A percentile compares a stretch with the other conserved stretches of the same genome.
Evolutionary conservation across 2,329 filamentous ascomycete species (phyloP).

Genomic region (Paradendryphiella salina): DNA sequence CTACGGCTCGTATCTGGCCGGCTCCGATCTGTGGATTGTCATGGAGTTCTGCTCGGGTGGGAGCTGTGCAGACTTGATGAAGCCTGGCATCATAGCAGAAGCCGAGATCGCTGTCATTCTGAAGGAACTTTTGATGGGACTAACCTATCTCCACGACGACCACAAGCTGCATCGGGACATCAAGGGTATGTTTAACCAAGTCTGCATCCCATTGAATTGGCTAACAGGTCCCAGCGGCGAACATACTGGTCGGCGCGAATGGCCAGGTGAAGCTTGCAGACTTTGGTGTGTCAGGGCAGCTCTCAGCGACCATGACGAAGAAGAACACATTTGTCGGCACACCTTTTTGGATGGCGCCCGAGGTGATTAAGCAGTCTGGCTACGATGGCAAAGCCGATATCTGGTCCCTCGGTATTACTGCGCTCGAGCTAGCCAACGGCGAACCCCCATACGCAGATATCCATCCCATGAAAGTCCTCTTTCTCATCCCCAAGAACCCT

Average conservation of each 20-base stretch:
- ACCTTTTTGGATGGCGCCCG: slow-evolving; percentile 99
- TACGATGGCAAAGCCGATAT: slow-evolving; percentile 99
- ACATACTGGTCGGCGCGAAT: slow-evolving; percentile 83
- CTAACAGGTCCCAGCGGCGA: slow-evolving; percentile 70
- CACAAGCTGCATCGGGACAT: slow-evolving; percentile 97
- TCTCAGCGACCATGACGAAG: slow-evolving; percentile 98
- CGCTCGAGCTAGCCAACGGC: slow-evolving; percentile 85
- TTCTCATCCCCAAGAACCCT: slow-evolving; percentile 92
- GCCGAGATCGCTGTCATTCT: slow-evolving; percentile 97
- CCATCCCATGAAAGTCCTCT: slow-evolving; percentile 97
- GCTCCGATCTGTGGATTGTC: slow-evolving; percentile 96
- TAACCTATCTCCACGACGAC: slow-evolving; percentile 92
- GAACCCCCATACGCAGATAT: slow-evolving; percentile 96
- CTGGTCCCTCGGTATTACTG: slow-evolving; percentile 94
- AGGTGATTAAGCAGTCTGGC: slow-evolving; percentile 97
- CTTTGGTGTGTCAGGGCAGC: slow-evolving; percentile 94
- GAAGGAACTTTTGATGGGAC: slow-evolving; percentile 80
- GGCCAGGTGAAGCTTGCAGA: slow-evolving; percentile 97
- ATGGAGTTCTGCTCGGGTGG: slow-evolving; percentile 99
- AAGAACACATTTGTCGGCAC: slow-evolving; percentile 99
- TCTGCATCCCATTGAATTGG: not conserved
- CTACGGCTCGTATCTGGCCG: slow-evolving; percentile 94
- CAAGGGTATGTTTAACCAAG: slow-evolving; percentile 66
- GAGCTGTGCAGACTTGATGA: slow-evolving; percentile 94
- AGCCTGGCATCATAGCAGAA: slow-evolving; percentile 86